phyloP scores from a whole-genome alignment of 495 filamentous ascomycete genomes.

The Penicillium roqueforti region DNA sequence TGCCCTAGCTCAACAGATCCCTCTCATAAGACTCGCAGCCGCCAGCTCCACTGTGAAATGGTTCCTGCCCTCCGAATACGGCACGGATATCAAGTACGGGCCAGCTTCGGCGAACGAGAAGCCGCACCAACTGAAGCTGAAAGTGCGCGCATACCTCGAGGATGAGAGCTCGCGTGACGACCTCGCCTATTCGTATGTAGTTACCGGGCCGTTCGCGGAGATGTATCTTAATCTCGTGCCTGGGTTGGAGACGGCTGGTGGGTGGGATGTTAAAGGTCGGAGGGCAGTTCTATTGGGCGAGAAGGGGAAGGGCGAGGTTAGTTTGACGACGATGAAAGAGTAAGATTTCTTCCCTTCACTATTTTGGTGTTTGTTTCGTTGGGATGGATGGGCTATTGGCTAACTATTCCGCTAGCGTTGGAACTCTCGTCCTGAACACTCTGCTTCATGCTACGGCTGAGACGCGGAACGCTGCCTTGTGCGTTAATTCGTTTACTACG shows the following conservation, averaged over 20 bases:
- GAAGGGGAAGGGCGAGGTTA: constrained; percentile 49
- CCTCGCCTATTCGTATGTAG: constrained; percentile 61
- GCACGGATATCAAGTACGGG: constrained; percentile 68
- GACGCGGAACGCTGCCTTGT: constrained; percentile 52
- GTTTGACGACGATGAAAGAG: constrained; percentile 66
- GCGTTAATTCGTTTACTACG: constrained; percentile 66
- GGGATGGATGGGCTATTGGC: background rate
- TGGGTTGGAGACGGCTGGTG: constrained; percentile 36
- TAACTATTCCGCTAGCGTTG: constrained; percentile 47
- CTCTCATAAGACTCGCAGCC: constrained; percentile 55
- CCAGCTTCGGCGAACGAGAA: constrained; percentile 55
- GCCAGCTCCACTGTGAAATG: constrained; percentile 52
- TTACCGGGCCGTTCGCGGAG: constrained; percentile 66
- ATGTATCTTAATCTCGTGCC: constrained; percentile 50
- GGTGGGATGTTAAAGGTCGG: constrained; percentile 53
- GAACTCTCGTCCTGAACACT: constrained; percentile 57
- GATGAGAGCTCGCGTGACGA: constrained; percentile 32
- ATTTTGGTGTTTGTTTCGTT: background rate
- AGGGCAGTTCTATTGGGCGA: constrained; percentile 56
- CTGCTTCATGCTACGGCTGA: constrained; percentile 49
- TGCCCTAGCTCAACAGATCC: constrained; percentile 54
- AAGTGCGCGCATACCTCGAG: constrained; percentile 57
- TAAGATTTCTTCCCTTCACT: constrained; percentile 30
- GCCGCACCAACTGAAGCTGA: constrained; percentile 67
- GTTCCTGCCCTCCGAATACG: constrained; percentile 71